Evolutionary conservation across 129 eudicot species (phyloP).

Genomic region (Arctium lappa): DNA sequence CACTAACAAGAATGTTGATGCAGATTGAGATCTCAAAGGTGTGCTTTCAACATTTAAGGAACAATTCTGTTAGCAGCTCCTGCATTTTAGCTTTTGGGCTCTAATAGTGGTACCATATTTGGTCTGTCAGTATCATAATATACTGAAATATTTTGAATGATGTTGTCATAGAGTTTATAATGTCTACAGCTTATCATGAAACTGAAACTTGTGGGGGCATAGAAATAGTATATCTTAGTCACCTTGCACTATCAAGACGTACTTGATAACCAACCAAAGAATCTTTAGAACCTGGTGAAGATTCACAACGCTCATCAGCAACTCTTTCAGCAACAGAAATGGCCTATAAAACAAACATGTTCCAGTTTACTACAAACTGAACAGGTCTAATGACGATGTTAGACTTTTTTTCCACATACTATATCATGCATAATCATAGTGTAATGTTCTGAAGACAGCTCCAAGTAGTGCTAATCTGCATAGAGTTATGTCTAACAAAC

Average conservation of each 20-base stretch:
- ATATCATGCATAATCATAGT: background rate
- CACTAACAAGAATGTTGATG: background rate
- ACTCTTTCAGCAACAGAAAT: conserved; percentile 98
- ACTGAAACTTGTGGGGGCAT: background rate
- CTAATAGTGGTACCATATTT: background rate
- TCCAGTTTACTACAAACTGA: conserved; percentile 4
- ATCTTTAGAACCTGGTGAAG: conserved; percentile 85
- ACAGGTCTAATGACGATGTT: background rate
- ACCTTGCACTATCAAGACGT: conserved; percentile 99
- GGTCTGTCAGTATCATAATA: background rate
- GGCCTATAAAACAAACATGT: conserved; percentile 49
- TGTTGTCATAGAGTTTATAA: background rate
- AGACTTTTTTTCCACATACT: conserved; percentile 1
- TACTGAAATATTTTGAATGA: background rate
- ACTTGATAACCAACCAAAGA: conserved; percentile 99
- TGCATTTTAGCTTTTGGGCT: background rate
- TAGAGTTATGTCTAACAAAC: background rate
- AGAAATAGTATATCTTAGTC: conserved; percentile 12
- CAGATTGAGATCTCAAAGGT: background rate
- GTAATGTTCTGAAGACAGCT: background rate
- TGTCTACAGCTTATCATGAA: background rate
- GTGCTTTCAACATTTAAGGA: background rate
- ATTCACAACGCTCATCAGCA: conserved; percentile 94
- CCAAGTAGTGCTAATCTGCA: background rate
- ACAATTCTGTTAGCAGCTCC: background rate